Base-by-base conservation (phyloP, 2,329 filamentous ascomycete species). In the Zasmidium cellare region DNA sequence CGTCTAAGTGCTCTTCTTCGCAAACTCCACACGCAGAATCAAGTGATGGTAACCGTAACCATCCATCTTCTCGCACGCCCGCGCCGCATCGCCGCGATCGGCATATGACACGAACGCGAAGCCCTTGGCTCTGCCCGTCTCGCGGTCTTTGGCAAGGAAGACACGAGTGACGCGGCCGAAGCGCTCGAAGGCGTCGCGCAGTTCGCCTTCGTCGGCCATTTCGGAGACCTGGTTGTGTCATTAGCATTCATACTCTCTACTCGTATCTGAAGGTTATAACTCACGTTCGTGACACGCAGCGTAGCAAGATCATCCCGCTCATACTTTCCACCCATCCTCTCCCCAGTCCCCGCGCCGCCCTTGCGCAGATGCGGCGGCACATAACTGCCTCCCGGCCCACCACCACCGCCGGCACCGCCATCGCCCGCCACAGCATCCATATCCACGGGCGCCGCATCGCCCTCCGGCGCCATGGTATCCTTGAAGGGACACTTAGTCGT, bases 401-500 rank as follows among this genome's bases (percentile, higher is more conserved):
- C 87, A 23, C 86, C 79, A 53, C 65, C 69, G 59, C 86, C 89
- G 25, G 71, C 69, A 22, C 78, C 81, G 50, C 75, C 77, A 24
- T 70, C 74, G 24, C 77, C 80, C 46, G 64, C 63, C 45, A 79
- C 81, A n/a, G 71, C 74, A 38, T 77, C 81, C 65, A 72, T 68
- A 46, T 82, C 82, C 22, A 76, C 76, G 16, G 71, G 82, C 41
- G 72, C 74, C 16, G 69, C 67, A 63, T 78, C 79, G 64, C 79
- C 78, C 61, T 92, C 86, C 38, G 90, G 94, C 35, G 93, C 92
- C 92, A 99, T 97, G 70, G 93, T 99, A 76, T 97, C 94, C 83
- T 97, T 99, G 88, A 96, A 99, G 35, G 94, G 94, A 86, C 94
- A 99, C 76, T 94, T 89, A 67, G 93, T 93, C 45, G 94, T 99